Evolutionary conservation across 192 early-diverging fungal genomes (phyloP), one percentile per base, ranked within the genome.

Genomic region (Backusella tuberculispora): DNA sequence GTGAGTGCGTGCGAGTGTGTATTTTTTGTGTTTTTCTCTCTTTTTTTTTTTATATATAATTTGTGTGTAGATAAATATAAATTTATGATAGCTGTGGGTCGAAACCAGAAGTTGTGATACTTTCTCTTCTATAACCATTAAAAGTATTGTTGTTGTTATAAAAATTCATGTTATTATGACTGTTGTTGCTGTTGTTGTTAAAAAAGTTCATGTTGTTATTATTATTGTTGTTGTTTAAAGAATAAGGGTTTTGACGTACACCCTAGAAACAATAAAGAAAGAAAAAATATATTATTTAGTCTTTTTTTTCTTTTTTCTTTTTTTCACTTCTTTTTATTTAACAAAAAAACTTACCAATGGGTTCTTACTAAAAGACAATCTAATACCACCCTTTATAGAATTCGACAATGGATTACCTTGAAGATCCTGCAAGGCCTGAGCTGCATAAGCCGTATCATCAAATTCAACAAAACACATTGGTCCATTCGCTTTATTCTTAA

Each of bases 391-490:
- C 78, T 95, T 96, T 21, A 93, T 91, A 34, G 95, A 96, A 83
- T 91, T 96, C 60, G 84, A 82, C 53, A 99, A 81, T 65, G 86
- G 91, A 67, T 93, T 92, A 71, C 96, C 97, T 69, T 96, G 93
- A 17, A 96, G 88, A 66, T 98, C 93, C 73, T 86, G 88, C 78
- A 99, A 87, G 6, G 96, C 96, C 69, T 94, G 92, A 40, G 96
- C 96, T 19, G 97, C 97, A 84, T 87, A 96, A 46, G 88, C 85
- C 26, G 98, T 92, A 85, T 92, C 93, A 72, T 98, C 97, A 92
- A 99, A 99, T 89, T 99, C 97, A 60, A 99, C 96, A 94, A 99
- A 99, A 85, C 96, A 98, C 95, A 99, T 99, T n/a, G 97, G 97
- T 0, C 97, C 97, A 80, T 95, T 96, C 29, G 94, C 89, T 74